Evolutionary conservation across 768 basidiomycete species (phyloP).

Genomic region (Jaapia argillacea): DNA sequence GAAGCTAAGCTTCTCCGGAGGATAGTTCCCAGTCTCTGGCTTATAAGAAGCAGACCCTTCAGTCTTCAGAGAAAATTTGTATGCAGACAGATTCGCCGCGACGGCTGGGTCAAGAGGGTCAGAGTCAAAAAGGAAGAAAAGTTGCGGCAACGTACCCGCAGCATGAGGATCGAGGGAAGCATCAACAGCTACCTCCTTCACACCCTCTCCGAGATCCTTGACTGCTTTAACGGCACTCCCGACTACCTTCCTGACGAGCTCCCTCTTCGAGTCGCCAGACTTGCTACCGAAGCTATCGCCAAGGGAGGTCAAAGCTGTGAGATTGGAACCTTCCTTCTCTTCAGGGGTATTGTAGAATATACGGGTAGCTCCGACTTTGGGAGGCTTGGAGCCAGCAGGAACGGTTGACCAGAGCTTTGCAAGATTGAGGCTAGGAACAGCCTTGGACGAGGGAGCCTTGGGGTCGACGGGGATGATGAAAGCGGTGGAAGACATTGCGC

Average conservation of each 20-base stretch:
- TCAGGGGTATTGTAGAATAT: constrained; percentile 50
- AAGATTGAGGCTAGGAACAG: constrained; percentile 30
- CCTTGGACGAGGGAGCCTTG: constrained; percentile 19
- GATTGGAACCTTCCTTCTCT: constrained; percentile 18
- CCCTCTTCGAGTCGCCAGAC: constrained; percentile 37
- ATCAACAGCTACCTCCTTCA: constrained; percentile 56
- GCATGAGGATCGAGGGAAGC: constrained; percentile 64
- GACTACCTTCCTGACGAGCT: constrained; percentile 59
- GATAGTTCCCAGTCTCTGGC: constrained; percentile 40
- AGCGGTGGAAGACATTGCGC: constrained; percentile 43
- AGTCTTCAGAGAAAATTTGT: constrained; percentile 75
- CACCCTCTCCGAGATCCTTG: constrained; percentile 45
- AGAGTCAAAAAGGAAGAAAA: background rate
- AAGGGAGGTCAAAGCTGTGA: constrained; percentile 48
- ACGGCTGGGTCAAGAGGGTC: constrained; percentile 39
- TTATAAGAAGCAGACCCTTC: constrained; percentile 55
- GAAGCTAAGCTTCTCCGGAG: constrained; percentile 38
- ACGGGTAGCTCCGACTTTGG: constrained; percentile 54
- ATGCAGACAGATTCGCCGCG: constrained; percentile 64
- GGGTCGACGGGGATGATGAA: constrained; percentile 52
- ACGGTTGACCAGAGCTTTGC: constrained; percentile 44
- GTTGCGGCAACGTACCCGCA: constrained; percentile 39
- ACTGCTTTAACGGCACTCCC: constrained; percentile 66
- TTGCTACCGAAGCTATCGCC: constrained; percentile 44
- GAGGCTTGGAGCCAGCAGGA: constrained; percentile 27